Percentiles rank a stretch among this genome's conserved stretches.
Evolutionary conservation across 208 protist genomes (phyloP).

Genomic region (Trypanosoma brucei): DNA sequence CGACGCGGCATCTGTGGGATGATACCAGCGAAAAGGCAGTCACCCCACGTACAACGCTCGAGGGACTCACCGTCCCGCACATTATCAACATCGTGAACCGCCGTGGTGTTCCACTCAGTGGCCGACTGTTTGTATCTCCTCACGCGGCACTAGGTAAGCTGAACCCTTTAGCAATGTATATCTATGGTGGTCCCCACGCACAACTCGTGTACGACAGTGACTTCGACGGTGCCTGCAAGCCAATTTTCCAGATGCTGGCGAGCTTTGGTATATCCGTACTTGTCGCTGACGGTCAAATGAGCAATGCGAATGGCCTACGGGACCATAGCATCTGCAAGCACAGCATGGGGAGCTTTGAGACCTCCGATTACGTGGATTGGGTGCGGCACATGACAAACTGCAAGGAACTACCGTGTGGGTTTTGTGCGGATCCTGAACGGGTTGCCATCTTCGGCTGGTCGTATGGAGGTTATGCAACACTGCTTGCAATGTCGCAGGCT

Average conservation of each 20-base stretch:
- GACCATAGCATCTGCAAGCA: slow-evolving; percentile 78
- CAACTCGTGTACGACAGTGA: slow-evolving; percentile 77
- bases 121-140: slow-evolving; percentile 56
- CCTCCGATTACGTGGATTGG: slow-evolving; percentile 76
- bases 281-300: slow-evolving; percentile 85
- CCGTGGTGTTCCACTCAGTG: slow-evolving; percentile 67
- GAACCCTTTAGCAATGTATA: slow-evolving; percentile 58
- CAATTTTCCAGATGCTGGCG: slow-evolving; percentile 61
- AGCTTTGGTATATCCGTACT: slow-evolving; percentile 69
- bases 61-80: slow-evolving; percentile 33
- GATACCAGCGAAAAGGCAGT: neutral
- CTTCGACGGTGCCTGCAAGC: slow-evolving; percentile 37
- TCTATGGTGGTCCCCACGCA: slow-evolving; percentile 87
- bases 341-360: slow-evolving; percentile 83
- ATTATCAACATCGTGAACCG: slow-evolving; percentile 58
- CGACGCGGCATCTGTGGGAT: neutral
- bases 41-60: neutral
- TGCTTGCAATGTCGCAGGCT: slow-evolving; percentile 81
- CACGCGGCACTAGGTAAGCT: slow-evolving; percentile 10
- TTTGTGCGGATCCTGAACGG: slow-evolving; percentile 54
- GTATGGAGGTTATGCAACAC: slow-evolving; percentile 86
- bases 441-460: slow-evolving; percentile 87
- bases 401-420: slow-evolving; percentile 23
- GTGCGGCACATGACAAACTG: slow-evolving; percentile 38
- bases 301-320: slow-evolving; percentile 75